Base-by-base conservation (phyloP, 495 filamentous ascomycete genomes). In the Neurospora sp. region DNA sequence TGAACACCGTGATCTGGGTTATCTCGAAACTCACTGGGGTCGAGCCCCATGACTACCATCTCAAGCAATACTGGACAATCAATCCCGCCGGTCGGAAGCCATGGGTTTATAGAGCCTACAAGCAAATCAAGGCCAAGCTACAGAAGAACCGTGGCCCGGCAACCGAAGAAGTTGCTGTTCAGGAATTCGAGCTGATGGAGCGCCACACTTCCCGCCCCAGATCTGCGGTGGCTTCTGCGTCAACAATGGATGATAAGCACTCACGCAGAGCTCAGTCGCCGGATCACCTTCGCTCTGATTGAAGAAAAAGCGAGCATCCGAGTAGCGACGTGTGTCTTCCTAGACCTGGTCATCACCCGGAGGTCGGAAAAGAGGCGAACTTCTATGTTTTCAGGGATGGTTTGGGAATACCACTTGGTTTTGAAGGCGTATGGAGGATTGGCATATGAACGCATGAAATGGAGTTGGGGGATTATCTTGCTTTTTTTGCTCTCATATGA, bases 41-140 rank as follows among this genome's bases (percentile, higher is more conserved):
- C 61, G 83, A 88, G 5, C 93, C 93, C 0, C 86, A 88, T 0
- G 90, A 93, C 76, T 91, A 91, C 81, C 87, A 94, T 16, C 80
- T 88, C 71, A 92, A 92, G 72, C 91, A 94, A 68, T 88, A 89
- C 38, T 94, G 92, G 91, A 90, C 91, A 3, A 93, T 88, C 86
- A 87, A 84, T 71, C 74, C 81, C 10, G 77, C 75, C 0, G 76
- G 78, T 38, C 59, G 79, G 72, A 72, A 80, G 75, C 78, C 75
- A 66, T 81, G 83, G 83, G 69, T 78, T 66, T 46, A 83, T 69
- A 79, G 75, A 61, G 71, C 75, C 35, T 71, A 78, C 40, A 40
- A 48, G 16, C 53, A 69, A 6, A 31, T 42, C 27, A 41, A 38
- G 11, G 31, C 69, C 2, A 74, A 71, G 20, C 22, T 71, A 12